Evolutionary conservation across 2,329 filamentous ascomycete genomes (phyloP).

Genomic region (Alternaria arborescens): DNA sequence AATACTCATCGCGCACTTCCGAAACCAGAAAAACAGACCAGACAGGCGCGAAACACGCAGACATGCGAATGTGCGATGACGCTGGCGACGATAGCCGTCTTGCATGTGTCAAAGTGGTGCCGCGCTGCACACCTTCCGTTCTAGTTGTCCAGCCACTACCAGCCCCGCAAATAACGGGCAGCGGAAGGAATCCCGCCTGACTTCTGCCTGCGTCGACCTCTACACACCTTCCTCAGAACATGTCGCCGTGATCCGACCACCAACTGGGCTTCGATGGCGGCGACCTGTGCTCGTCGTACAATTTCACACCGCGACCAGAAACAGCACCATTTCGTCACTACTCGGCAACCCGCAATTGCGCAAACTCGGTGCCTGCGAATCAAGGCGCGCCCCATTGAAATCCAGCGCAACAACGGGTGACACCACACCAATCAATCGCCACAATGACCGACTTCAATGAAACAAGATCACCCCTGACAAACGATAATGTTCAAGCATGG

Average conservation of each 20-base stretch:
- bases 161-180: slow-evolving; percentile 23
- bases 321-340: slow-evolving; percentile 4
- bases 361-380: slow-evolving; percentile 10
- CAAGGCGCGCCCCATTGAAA: slow-evolving; percentile 9
- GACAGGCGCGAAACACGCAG: background rate
- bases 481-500: slow-evolving; percentile 35
- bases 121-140: slow-evolving; percentile 17
- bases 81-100: slow-evolving; percentile 3
- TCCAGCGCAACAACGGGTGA: slow-evolving; percentile 12
- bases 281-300: slow-evolving; percentile 13
- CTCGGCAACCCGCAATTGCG: slow-evolving; percentile 9
- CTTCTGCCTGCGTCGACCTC: slow-evolving; percentile 13
- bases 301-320: slow-evolving; percentile 6
- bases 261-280: slow-evolving; percentile 18
- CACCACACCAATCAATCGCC: slow-evolving; percentile 16
- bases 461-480: slow-evolving; percentile 35
- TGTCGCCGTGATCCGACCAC: slow-evolving; percentile 14
- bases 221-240: slow-evolving; percentile 8
- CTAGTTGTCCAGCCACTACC: slow-evolving; percentile 17
- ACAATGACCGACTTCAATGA: slow-evolving; percentile 40
- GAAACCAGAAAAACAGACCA: background rate
- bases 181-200: slow-evolving; percentile 22
- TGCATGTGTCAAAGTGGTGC: slow-evolving; percentile 9
- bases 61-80: background rate
- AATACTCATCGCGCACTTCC: background rate